Conservation (phyloP, 768 basidiomycete species). For the Dentipellis sp. region DNA sequence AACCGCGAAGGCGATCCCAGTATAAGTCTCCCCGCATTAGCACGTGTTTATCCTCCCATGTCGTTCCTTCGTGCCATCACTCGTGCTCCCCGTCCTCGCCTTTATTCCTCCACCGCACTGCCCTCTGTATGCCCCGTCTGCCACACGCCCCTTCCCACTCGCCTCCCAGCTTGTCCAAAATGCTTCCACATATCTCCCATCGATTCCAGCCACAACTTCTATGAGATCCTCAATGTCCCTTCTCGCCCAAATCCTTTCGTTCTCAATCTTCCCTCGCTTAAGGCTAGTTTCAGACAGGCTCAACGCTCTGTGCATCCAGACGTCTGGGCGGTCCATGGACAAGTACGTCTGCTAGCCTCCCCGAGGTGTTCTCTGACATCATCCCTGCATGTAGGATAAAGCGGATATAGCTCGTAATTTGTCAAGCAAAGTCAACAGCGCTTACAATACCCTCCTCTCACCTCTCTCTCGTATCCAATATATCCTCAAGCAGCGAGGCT, state of each 20-base stretch:
- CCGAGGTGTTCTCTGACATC: not conserved
- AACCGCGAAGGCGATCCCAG: not conserved
- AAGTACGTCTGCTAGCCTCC: conserved; percentile 29
- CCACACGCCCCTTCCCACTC: conserved; percentile 44
- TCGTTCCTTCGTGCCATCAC: not conserved
- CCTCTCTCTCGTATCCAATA: conserved; percentile 77
- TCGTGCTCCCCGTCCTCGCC: not conserved
- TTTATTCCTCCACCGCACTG: not conserved
- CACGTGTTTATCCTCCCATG: no score
- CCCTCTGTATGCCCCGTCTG: conserved; percentile 50
- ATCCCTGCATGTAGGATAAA: conserved; percentile 32
- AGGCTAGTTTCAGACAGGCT: conserved; percentile 55
- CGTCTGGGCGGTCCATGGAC: conserved; percentile 61
- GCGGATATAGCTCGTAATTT: conserved; percentile 52
- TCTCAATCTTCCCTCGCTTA: conserved; percentile 52
- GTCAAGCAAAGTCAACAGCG: conserved; percentile 74
- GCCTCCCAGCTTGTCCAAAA: conserved; percentile 65
- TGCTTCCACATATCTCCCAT: conserved; percentile 62
- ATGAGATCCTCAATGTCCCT: conserved; percentile 60
- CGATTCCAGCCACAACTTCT: conserved; percentile 45
- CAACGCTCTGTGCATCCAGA: conserved; percentile 85
- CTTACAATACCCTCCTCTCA: conserved; percentile 65
- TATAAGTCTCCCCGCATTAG: not conserved
- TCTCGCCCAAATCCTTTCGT: conserved; percentile 60
- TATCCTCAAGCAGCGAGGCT: conserved; percentile 56